Conservation (phyloP, 768 basidiomycete genomes). For the Daedaleopsis nitida region DNA sequence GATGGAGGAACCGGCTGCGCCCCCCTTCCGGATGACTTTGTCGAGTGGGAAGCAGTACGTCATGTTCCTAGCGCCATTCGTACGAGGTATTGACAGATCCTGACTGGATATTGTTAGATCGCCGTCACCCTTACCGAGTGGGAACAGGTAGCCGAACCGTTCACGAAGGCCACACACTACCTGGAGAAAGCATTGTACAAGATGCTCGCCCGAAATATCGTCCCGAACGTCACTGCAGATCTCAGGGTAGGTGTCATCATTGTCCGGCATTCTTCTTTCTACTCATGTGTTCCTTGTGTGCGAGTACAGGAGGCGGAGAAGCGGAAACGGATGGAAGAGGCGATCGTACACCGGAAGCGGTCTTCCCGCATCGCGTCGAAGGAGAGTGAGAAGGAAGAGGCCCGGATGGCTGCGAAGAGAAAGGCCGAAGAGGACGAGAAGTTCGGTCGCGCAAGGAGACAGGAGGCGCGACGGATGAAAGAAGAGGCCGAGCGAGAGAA, state of each 20-base stretch:
- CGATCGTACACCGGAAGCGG: constrained; percentile 83
- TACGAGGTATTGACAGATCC: background rate
- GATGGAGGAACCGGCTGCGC: constrained; percentile 22
- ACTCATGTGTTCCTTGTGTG: background rate
- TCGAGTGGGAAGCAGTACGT: constrained; percentile 92
- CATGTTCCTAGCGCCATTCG: background rate
- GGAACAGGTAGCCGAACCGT: constrained; percentile 76
- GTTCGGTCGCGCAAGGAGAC: constrained; percentile 59
- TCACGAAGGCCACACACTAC: constrained; percentile 75
- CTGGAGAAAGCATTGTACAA: constrained; percentile 81
- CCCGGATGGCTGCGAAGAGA: constrained; percentile 56
- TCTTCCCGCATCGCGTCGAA: constrained; percentile 85
- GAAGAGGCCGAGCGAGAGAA: constrained; percentile 42
- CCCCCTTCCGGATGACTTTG: constrained; percentile 51
- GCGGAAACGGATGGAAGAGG: constrained; percentile 67
- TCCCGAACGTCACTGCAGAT: constrained; percentile 69
- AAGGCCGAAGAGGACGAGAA: constrained; percentile 71
- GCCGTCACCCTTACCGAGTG: constrained; percentile 84
- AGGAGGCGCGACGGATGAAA: constrained; percentile 39
- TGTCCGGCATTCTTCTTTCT: background rate
- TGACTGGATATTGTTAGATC: constrained; percentile 48
- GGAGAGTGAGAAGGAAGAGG: constrained; percentile 80
- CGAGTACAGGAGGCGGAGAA: constrained; percentile 58
- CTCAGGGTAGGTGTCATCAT: constrained; percentile 52
- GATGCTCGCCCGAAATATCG: constrained; percentile 61